phyloP scores from a whole-genome alignment of 163 green algal species.

The Botryococcus braunii region DNA sequence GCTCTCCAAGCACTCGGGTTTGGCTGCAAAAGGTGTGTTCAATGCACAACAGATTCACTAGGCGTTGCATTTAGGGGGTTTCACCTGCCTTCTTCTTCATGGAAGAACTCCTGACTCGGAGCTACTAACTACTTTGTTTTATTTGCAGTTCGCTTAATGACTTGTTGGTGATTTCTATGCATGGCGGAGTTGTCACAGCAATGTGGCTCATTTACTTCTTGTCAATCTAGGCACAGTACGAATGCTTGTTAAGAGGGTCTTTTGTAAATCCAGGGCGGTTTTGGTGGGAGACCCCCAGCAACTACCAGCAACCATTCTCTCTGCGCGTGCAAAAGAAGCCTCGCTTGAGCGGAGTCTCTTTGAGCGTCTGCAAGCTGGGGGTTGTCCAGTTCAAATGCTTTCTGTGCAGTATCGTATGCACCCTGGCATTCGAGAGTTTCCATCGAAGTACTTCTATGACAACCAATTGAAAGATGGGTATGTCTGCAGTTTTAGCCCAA shows the following conservation, averaged over 20 bases:
- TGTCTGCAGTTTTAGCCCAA: neutral
- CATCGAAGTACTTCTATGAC: conserved; percentile 77
- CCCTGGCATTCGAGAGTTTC: conserved; percentile 57
- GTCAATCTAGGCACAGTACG: too few relatives aligned
- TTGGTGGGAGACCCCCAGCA: conserved; percentile 92
- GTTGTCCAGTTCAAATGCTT: conserved; percentile 66
- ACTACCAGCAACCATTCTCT: conserved; percentile 89
- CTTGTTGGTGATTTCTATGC: too few relatives aligned
- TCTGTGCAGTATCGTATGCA: conserved; percentile 95
- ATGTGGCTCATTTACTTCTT: too few relatives aligned
- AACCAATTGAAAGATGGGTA: conserved; percentile 56
- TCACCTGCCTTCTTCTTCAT: too few relatives aligned
- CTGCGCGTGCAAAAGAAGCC: conserved; percentile 40
- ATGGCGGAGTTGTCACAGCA: too few relatives aligned
- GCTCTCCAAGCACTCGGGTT: conserved; percentile 80
- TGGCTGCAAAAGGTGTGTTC: conserved; percentile 43
- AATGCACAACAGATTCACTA: too few relatives aligned
- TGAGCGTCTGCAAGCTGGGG: conserved; percentile 55
- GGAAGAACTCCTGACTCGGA: too few relatives aligned
- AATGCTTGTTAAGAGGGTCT: neutral
- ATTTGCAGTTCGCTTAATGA: too few relatives aligned
- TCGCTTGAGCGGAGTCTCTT: conserved; percentile 81
- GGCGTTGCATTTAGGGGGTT: too few relatives aligned
- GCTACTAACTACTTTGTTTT: too few relatives aligned
- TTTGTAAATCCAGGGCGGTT: conserved; percentile 45